Percentiles rank a stretch among this genome's conserved stretches.
These are phyloP conservation scores for Sorghum bicolor DNA, from an alignment of 176 grass and related monocot genomes.

Conservation along the genomic window Sorghum_bicolor_NCBIv3 NC_012871.2:53866501-53867000, in stretches of 20 bases:
- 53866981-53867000: neutral
- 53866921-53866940: slow-evolving; percentile 75
- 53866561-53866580: neutral
- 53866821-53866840: slow-evolving; percentile 89
- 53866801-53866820: slow-evolving; percentile 3
- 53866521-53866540: no score
- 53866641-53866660: slow-evolving; percentile 80
- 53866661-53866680: slow-evolving; percentile 57
- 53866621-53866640: slow-evolving; percentile 85
- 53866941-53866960: slow-evolving; percentile 16
- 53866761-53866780: neutral
- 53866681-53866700: slow-evolving; percentile 64
- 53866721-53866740: slow-evolving; percentile 79
- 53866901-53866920: slow-evolving; percentile 76
- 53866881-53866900: slow-evolving; percentile 87
- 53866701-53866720: slow-evolving; percentile 89
- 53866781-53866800: slow-evolving; percentile 10
- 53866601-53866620: slow-evolving; percentile 74
- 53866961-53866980: neutral
- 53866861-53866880: slow-evolving; percentile 97
- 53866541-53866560: neutral
- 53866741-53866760: no score
- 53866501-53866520: no score
- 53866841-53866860: slow-evolving; percentile 70
- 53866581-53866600: neutral